Evolutionary conservation across 208 protist genomes (phyloP), one percentile per base, ranked within the genome.

Genomic region (Acanthamoeba lenticulata): DNA sequence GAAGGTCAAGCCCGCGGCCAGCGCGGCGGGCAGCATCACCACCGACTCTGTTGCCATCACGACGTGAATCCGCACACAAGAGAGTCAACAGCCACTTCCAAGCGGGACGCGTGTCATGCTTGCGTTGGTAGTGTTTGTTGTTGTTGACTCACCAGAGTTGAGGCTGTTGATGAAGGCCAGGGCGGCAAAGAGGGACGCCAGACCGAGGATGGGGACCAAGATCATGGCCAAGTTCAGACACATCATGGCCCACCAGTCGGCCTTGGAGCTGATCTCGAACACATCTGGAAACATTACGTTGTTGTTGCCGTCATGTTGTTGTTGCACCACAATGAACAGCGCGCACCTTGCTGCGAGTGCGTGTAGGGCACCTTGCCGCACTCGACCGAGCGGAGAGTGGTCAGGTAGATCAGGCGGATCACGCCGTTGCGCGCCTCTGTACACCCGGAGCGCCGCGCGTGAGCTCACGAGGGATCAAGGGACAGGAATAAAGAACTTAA

Each of bases 261-360:
- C 69, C 69, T 79, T 79, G 6, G 69, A 29, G 69, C 69, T 79
- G 69, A 79, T 79, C 69, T 79, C 38, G 69, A 79, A 79, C 69
- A 79, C 69, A 29, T 79, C 69, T 79, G n/a, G n/a, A n/a, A n/a
- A n/a, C n/a, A n/a, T n/a, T n/a, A n/a, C n/a, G n/a, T n/a, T n/a
- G 57, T 52, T 5, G 9, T 5, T 52, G 45, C 15, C 17, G 15
- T 24, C 52, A 60, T 21, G 15, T 21, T 2, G 27, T 21, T 2
- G 9, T 38, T 2, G 38, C 9, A 40, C 34, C 65, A 27, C 60
- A 69, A 19, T 27, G 36, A 38, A 38, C 65, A 74, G 65, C n/a
- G 7, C 57, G 57, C 13, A 79, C 69, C 69, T 27, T 79, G 32
- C 69, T 79, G 69, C 27, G 69, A 79, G 32, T 17, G 69, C 21